Percentiles rank a stretch among this genome's conserved stretches.
Conservation (phyloP, 2,329 filamentous ascomycete species). For the Cyanodermella asteris region DNA sequence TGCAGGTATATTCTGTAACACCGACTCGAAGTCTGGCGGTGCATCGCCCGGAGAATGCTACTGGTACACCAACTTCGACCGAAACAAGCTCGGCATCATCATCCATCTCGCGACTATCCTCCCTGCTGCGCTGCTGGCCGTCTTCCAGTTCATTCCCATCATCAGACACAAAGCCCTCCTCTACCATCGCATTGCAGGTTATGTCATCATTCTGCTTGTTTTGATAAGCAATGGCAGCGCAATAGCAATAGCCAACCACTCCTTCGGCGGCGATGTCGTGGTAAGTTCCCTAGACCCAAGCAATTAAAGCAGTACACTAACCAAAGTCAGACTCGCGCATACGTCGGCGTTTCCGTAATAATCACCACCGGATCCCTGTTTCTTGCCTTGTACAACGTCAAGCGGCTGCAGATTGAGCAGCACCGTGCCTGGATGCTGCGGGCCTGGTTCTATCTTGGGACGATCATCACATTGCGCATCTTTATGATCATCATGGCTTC, state of each 20-base stretch:
- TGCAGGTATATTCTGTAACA: too few species aligned
- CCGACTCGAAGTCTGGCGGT: too few species aligned
- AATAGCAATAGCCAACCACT: slow-evolving; percentile 28
- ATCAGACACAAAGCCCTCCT: slow-evolving; percentile 26
- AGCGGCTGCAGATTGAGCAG: slow-evolving; percentile 37
- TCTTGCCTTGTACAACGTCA: slow-evolving; percentile 35
- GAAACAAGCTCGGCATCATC: slow-evolving; percentile 19
- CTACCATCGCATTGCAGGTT: slow-evolving; percentile 40
- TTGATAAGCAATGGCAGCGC: slow-evolving; percentile 25
- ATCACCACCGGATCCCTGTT: slow-evolving; percentile 21
- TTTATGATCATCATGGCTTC: slow-evolving; percentile 19
- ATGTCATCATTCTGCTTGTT: slow-evolving; percentile 28
- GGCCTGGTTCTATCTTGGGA: slow-evolving; percentile 23
- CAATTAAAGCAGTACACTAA: too few species aligned
- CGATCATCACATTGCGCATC: slow-evolving; percentile 13
- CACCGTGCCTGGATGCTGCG: slow-evolving; percentile 44
- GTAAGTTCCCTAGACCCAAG: too few species aligned
- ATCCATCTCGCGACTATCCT: slow-evolving; percentile 21
- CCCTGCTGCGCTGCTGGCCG: slow-evolving; percentile 18
- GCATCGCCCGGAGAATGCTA: slow-evolving; percentile 11
- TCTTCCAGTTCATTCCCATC: slow-evolving; percentile 21
- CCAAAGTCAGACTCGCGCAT: slow-evolving; percentile 27
- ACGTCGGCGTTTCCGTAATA: slow-evolving; percentile 22
- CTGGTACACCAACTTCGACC: slow-evolving; percentile 17
- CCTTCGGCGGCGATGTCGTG: slow-evolving; percentile 33